phyloP scores from a whole-genome alignment of 768 basidiomycete species.

The Boletellus emodensis region DNA sequence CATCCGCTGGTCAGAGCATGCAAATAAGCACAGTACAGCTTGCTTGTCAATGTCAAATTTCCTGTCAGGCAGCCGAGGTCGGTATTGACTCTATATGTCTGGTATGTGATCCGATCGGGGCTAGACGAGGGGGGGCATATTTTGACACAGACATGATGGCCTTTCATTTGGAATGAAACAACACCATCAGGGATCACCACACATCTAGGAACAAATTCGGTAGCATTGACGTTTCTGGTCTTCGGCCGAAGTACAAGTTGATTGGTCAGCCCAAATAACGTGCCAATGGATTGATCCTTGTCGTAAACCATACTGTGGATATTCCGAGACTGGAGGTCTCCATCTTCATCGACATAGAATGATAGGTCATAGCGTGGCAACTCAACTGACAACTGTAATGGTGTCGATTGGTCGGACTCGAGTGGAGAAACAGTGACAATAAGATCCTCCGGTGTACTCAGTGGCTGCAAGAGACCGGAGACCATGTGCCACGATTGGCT shows the following conservation, averaged over 20 bases:
- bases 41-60: constrained; percentile 20
- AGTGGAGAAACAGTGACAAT: constrained; percentile 9
- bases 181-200: constrained; percentile 39
- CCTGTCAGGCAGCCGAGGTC: constrained; percentile 28
- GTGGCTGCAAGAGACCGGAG: constrained; percentile 8
- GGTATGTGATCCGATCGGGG: constrained; percentile 12
- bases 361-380: constrained; percentile 39
- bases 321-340: constrained; percentile 36
- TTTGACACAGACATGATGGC: constrained; percentile 10
- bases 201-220: constrained; percentile 1
- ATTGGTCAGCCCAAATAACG: constrained; percentile 39
- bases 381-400: constrained; percentile 19
- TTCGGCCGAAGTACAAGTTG: constrained; percentile 37
- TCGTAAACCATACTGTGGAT: constrained; percentile 40
- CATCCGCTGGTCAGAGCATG: constrained; percentile 41
- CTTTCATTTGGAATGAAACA: constrained; percentile 2
- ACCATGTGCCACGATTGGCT: constrained; percentile 24
- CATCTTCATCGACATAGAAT: constrained; percentile 33
- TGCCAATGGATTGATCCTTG: constrained; percentile 35
- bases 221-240: background rate
- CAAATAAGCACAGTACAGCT: constrained; percentile 38
- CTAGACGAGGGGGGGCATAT: background rate
- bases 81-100: constrained; percentile 28
- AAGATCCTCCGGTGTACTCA: constrained; percentile 13
- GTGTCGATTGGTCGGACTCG: background rate